Percentiles rank a stretch among this genome's conserved stretches.
phyloP scores from a whole-genome alignment of 2,329 filamentous ascomycete genomes.

The Aspergillus ibericus region DNA sequence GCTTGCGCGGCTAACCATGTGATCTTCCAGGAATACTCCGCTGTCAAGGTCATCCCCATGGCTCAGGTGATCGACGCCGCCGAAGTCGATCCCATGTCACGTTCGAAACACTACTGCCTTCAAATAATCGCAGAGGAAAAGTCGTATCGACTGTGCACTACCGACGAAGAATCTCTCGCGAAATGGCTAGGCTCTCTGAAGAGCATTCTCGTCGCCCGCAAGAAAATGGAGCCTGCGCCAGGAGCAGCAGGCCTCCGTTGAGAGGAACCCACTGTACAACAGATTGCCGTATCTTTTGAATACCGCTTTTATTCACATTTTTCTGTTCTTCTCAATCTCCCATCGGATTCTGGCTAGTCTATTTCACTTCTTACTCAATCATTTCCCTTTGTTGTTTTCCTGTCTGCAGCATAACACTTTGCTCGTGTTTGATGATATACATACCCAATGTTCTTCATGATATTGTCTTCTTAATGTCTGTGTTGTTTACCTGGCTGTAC shows the following conservation, averaged over 20 bases:
- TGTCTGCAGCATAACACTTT: not conserved
- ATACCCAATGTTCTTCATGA: conserved; percentile 20
- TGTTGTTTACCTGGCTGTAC: not conserved
- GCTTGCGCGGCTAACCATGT: conserved; percentile 1
- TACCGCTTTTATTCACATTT: not conserved
- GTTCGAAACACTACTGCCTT: conserved; percentile 80
- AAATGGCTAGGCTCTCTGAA: conserved; percentile 90
- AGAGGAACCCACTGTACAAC: not conserved
- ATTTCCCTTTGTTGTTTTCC: not conserved
- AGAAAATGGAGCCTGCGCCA: conserved; percentile 30
- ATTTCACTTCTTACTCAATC: not conserved
- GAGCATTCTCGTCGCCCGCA: conserved; percentile 54
- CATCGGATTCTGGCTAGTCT: conserved; percentile 1
- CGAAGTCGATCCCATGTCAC: conserved; percentile 84
- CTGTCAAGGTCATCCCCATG: conserved; percentile 77
- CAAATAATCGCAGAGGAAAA: conserved; percentile 95
- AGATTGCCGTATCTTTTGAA: not conserved
- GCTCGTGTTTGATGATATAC: conserved; percentile 15
- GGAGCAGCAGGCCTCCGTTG: conserved; percentile 12
- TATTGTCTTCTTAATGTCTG: conserved; percentile 9
- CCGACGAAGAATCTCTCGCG: conserved; percentile 77
- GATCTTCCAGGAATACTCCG: conserved; percentile 71
- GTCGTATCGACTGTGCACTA: conserved; percentile 72
- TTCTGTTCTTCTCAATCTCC: not conserved
- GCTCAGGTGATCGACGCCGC: conserved; percentile 82